Percentiles rank a stretch among this genome's conserved stretches.
phyloP scores from a whole-genome alignment of 2,329 filamentous ascomycete species.

The Scopulariopsis brevicaulis region DNA sequence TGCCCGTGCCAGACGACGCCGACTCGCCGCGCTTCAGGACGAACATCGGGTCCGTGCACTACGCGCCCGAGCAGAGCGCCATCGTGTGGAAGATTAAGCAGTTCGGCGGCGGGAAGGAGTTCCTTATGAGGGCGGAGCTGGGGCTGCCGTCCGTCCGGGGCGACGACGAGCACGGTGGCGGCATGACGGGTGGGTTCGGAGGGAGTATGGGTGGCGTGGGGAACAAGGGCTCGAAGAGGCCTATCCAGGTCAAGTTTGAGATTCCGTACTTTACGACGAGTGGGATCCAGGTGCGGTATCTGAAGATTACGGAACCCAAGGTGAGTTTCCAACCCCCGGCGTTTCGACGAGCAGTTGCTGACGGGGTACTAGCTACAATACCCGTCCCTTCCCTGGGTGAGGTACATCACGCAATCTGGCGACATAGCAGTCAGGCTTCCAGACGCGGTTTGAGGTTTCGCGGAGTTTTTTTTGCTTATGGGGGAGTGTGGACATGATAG shows the following conservation, averaged over 20 bases:
- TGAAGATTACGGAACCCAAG: conserved; percentile 99
- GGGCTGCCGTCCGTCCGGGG: conserved; percentile 89
- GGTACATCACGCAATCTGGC: conserved; percentile 96
- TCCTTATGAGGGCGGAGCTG: conserved; percentile 94
- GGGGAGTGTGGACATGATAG: neutral
- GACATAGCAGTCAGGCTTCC: conserved; percentile 92
- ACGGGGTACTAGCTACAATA: conserved; percentile 71
- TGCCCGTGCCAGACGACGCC: conserved; percentile 93
- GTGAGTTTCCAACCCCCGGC: conserved; percentile 35
- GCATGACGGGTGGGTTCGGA: conserved; percentile 95
- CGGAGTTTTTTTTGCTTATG: neutral
- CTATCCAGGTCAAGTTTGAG: conserved; percentile 98
- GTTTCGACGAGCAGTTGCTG: neutral
- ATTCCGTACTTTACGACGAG: conserved; percentile 99
- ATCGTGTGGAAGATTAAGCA: conserved; percentile 99
- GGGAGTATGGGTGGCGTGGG: conserved; percentile 90
- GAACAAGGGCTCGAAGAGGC: conserved; percentile 79
- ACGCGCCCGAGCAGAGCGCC: conserved; percentile 91
- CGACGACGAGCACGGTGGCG: conserved; percentile 88
- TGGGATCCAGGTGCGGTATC: conserved; percentile 93
- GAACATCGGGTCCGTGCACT: conserved; percentile 94
- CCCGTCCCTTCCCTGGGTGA: conserved; percentile 90
- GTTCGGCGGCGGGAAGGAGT: conserved; percentile 96
- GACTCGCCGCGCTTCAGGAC: conserved; percentile 94
- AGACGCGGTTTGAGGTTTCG: conserved; percentile 59